Evolutionary conservation across 2,329 filamentous ascomycete species (phyloP), one percentile per base, ranked within the genome.

Genomic region (Salinomyces thailandicus): DNA sequence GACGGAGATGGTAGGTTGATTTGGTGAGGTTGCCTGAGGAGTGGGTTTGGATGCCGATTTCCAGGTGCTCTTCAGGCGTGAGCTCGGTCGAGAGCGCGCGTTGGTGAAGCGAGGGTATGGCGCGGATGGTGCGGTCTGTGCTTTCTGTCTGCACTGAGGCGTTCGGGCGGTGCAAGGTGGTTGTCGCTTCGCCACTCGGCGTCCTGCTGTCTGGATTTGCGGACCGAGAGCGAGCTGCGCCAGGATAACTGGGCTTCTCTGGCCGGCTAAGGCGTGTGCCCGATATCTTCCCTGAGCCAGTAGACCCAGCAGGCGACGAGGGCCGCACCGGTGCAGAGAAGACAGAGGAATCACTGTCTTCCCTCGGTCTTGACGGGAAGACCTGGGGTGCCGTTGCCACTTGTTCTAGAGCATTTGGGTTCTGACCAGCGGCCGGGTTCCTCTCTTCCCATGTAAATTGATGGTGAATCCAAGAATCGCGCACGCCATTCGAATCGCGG

Each of bases 1-100:
- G 75, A 20, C 91, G 81, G 30, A 98, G 72, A 57, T 98, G 91
- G 55, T 96, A 98, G 0, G 91, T 96, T 0, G 89, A 96, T 60
- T 96, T 87, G 45, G 87, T 86, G 18, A 94, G 67, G 8, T 83
- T 80, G 13, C 89, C 89, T 31, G 79, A 77, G 57, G 94, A 85
- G 54, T 98, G 91, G 41, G 85, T 80, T 43, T 85, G 79, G 39
- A 98, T 91, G 6, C 85, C 91, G 62, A 89, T 91, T 18, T 81
- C 73, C 31, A 96, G 75, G 57, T 98, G 89, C 41, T 96, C 82
- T 47, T 96, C 87, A 0, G 85, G 71, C 3, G 83, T 81, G 54
- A 85, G 77, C 19, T 86, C 82, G 2, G 76, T 72, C 28, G 15
- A 75, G 68, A 4, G 73, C 72, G 5, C 74, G 72, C 9, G 72